Percentiles rank a stretch among this genome's conserved stretches.
Evolutionary conservation across 345 rosid species (phyloP).

Genomic region (Raphanus raphanistrum): DNA sequence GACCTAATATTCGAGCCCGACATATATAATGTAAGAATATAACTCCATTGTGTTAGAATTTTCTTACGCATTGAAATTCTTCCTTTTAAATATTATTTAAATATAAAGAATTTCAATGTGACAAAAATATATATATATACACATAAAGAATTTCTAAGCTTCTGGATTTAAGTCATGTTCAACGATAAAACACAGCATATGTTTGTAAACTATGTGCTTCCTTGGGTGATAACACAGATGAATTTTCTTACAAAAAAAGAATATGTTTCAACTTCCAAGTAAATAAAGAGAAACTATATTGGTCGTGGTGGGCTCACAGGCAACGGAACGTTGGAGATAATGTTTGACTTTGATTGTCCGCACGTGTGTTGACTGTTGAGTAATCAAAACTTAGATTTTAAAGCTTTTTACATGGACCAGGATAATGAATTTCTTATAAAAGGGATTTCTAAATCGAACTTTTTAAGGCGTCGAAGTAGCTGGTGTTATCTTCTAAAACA

Average conservation of each 20-base stretch:
- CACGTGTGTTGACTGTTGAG: slow-evolving; percentile 36
- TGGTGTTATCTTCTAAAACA: neutral
- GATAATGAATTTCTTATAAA: neutral
- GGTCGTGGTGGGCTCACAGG: slow-evolving; percentile 10
- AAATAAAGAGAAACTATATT: neutral
- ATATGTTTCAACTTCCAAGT: neutral
- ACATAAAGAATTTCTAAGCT: neutral
- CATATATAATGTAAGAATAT: neutral
- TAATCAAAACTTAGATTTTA: neutral
- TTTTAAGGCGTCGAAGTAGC: neutral
- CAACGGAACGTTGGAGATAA: slow-evolving; percentile 16
- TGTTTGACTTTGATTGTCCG: slow-evolving; percentile 31
- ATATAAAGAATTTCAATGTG: neutral
- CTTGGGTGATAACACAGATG: neutral
- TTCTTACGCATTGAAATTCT: slow-evolving; percentile 20
- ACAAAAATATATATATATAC: no score
- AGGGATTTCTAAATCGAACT: neutral
- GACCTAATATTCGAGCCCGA: slow-evolving; percentile 17
- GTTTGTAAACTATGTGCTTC: neutral
- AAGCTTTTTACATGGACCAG: neutral
- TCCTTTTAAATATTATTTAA: neutral
- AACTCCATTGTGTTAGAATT: neutral
- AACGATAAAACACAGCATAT: neutral
- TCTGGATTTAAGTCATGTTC: neutral
- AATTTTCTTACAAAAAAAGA: neutral